phyloP scores from a whole-genome alignment of 805 yeast genomes.

The Yarrowia hollandica region DNA sequence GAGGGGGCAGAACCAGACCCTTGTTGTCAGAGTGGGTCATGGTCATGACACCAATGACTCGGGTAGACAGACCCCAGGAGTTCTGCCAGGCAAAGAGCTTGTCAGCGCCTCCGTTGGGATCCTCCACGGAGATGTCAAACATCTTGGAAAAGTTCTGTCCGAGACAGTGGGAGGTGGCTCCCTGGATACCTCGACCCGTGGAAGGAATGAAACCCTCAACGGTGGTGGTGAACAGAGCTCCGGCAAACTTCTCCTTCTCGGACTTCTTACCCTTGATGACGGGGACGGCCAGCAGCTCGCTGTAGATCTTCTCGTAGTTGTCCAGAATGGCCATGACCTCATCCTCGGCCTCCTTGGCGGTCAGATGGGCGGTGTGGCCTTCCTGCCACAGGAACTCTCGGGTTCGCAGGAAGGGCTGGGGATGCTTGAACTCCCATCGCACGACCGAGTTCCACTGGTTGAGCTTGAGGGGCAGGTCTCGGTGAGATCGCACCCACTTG shows the following conservation, averaged over 20 bases:
- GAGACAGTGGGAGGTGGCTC: constrained; percentile 96
- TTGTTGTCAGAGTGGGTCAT: constrained; percentile 98
- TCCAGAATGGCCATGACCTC: constrained; percentile 88
- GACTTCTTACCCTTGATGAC: constrained; percentile 94
- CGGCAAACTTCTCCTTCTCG: constrained; percentile 97
- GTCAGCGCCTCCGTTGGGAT: constrained; percentile 85
- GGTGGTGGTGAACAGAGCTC: constrained; percentile 94
- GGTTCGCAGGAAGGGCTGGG: constrained; percentile 98
- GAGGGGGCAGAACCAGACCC: constrained; percentile 96
- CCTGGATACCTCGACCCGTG: constrained; percentile 99
- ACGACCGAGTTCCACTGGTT: constrained; percentile 99
- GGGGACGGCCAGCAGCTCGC: constrained; percentile 94
- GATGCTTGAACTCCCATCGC: constrained; percentile 99
- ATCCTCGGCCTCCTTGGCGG: constrained; percentile 71
- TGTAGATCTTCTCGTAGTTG: constrained; percentile 79
- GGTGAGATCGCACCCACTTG: constrained; percentile 97
- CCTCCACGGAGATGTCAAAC: constrained; percentile 94
- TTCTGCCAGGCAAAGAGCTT: constrained; percentile 90
- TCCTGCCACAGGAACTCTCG: constrained; percentile 99
- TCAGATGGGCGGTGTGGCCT: constrained; percentile 97
- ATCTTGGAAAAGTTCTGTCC: constrained; percentile 98
- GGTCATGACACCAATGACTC: constrained; percentile 98
- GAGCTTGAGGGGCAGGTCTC: constrained; percentile 93
- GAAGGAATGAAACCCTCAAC: constrained; percentile 96
- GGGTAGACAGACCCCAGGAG: constrained; percentile 98